A percentile compares a stretch with the other conserved stretches of the same genome.
phyloP scores from a whole-genome alignment of 345 rosid genomes.

The Cardiospermum halicacabum region DNA sequence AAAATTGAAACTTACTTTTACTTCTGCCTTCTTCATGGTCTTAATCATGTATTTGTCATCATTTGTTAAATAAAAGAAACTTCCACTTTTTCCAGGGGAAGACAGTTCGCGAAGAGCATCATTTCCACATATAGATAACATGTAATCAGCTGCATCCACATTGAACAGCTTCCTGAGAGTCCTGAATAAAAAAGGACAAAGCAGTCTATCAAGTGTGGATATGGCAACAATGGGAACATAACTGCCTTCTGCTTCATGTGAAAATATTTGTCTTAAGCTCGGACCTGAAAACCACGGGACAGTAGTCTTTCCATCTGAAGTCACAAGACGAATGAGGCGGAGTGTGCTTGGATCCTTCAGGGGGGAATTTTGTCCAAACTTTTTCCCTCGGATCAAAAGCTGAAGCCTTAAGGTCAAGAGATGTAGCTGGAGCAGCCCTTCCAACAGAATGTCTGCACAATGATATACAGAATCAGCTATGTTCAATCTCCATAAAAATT shows the following conservation, averaged over 20 bases:
- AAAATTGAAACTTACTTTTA: constrained; percentile 44
- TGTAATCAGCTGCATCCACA: constrained; percentile 96
- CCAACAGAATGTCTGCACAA: constrained; percentile 81
- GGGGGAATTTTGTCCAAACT: constrained; percentile 94
- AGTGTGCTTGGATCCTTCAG: constrained; percentile 91
- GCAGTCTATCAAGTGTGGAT: background rate
- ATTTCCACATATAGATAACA: constrained; percentile 91
- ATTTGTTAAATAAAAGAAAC: constrained; percentile 86
- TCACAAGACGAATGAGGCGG: constrained; percentile 93
- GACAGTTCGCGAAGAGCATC: constrained; percentile 97
- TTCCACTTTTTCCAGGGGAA: constrained; percentile 98
- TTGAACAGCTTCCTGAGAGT: constrained; percentile 83
- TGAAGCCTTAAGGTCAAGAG: constrained; percentile 82
- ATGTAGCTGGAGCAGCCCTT: constrained; percentile 80
- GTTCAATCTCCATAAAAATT: background rate
- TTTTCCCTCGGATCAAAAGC: constrained; percentile 93
- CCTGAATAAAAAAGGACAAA: constrained; percentile 37
- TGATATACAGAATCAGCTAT: constrained; percentile 9
- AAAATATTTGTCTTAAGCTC: constrained; percentile 6
- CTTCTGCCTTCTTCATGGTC: constrained; percentile 97
- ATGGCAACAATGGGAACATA: background rate
- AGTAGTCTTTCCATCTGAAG: constrained; percentile 96
- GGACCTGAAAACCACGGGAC: constrained; percentile 96
- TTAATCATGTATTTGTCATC: constrained; percentile 98
- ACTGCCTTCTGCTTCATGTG: too few relatives aligned